phyloP scores from a whole-genome alignment of 805 yeast species.

The Candida ipomoeae region DNA sequence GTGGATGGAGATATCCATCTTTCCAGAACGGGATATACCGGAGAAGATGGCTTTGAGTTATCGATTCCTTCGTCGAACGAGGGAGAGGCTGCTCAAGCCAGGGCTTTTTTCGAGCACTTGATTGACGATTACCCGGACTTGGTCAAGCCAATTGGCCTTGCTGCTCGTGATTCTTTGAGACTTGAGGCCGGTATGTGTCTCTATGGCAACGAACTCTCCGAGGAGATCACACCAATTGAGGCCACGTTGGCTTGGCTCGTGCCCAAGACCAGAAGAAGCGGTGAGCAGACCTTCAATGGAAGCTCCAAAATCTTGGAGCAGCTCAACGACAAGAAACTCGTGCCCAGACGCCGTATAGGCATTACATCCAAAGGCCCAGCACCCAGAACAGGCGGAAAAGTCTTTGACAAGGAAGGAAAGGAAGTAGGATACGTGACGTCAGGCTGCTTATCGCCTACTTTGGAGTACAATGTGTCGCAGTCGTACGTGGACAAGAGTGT shows the following conservation, averaged over 20 bases:
- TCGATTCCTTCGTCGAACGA: slow-evolving; percentile 56
- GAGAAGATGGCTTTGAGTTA: slow-evolving; percentile 96
- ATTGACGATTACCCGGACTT: slow-evolving; percentile 47
- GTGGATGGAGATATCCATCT: slow-evolving; percentile 55
- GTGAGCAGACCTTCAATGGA: slow-evolving; percentile 66
- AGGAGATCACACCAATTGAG: slow-evolving; percentile 78
- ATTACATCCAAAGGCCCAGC: slow-evolving; percentile 80
- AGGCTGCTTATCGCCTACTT: slow-evolving; percentile 56
- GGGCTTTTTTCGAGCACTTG: slow-evolving; percentile 57
- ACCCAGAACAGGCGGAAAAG: slow-evolving; percentile 75
- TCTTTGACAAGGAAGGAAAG: slow-evolving; percentile 52
- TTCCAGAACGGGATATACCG: slow-evolving; percentile 97
- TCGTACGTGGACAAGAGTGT: slow-evolving; percentile 72
- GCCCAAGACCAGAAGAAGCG: slow-evolving; percentile 67
- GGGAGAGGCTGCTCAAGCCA: slow-evolving; percentile 41
- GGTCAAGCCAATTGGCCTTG: slow-evolving; percentile 87
- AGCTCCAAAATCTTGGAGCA: slow-evolving; percentile 64
- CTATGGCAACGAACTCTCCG: slow-evolving; percentile 88
- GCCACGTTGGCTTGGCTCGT: slow-evolving; percentile 88
- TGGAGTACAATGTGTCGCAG: slow-evolving; percentile 84
- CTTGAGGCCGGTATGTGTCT: slow-evolving; percentile 98
- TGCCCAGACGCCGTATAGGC: slow-evolving; percentile 66
- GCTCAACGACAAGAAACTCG: slow-evolving; percentile 57
- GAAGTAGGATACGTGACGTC: slow-evolving; percentile 56
- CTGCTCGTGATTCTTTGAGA: slow-evolving; percentile 96